These are phyloP conservation scores for Linnemannia elongata DNA, from an alignment of 192 early-diverging fungal species.

Conservation along the genomic window DNA sequence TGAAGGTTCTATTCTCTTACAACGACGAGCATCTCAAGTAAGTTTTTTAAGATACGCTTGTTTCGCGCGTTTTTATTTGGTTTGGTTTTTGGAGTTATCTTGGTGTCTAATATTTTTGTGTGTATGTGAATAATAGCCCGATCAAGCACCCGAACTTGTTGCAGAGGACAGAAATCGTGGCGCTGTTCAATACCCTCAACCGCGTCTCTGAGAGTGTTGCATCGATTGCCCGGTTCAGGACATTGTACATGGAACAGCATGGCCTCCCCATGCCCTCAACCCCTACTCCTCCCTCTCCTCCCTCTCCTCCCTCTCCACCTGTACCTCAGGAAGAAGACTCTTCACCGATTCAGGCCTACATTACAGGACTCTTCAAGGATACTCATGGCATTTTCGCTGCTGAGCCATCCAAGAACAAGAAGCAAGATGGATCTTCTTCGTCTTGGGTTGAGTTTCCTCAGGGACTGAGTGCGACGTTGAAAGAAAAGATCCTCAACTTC, in stretches of 20 bases:
- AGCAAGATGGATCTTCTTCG: neutral
- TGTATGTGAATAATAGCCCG: constrained; percentile 39
- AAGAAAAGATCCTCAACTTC: neutral
- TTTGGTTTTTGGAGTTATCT: neutral
- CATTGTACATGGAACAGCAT: constrained; percentile 68
- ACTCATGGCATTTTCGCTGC: neutral
- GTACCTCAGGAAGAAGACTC: neutral
- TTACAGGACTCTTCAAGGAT: neutral
- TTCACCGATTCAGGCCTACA: neutral
- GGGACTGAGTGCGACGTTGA: neutral
- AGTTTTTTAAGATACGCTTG: neutral
- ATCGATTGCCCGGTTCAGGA: constrained; percentile 84
- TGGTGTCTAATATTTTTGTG: neutral
- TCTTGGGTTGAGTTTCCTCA: neutral
- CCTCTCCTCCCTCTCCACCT: neutral
- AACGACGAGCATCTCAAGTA: constrained; percentile 76
- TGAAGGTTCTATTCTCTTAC: constrained; percentile 94
- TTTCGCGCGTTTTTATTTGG: neutral
- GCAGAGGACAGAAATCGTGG: constrained; percentile 86
- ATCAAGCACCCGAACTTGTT: constrained; percentile 70
- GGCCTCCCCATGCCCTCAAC: neutral
- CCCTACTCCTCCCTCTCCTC: neutral
- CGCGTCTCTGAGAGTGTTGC: constrained; percentile 87
- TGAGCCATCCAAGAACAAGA: neutral
- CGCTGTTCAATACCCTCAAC: constrained; percentile 89